Conservation (phyloP, 495 filamentous ascomycete species). For the Aspergillus heteromorphus region DNA sequence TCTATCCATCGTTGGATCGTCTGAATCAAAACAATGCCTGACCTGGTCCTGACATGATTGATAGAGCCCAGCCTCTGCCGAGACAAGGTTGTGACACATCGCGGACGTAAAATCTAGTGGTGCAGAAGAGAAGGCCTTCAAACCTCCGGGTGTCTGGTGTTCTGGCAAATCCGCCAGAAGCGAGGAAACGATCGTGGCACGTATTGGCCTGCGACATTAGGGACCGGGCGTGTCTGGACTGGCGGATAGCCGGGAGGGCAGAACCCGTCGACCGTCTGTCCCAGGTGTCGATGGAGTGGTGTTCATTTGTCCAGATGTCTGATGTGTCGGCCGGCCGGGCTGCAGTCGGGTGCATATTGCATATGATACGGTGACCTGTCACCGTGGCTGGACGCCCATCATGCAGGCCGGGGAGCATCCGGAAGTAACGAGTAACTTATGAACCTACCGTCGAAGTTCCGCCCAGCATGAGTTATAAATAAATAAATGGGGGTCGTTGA, state of each 20-base stretch:
- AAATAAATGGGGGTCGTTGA: not conserved
- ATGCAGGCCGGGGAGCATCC: not conserved
- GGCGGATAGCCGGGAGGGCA: not conserved
- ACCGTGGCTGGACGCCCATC: not conserved
- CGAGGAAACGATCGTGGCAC: not conserved
- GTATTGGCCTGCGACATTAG: not conserved
- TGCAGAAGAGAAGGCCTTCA: not conserved
- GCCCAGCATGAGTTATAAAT: not conserved
- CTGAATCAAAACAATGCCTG: not conserved
- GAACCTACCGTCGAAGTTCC: not conserved
- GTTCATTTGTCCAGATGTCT: not conserved
- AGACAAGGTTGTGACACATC: not conserved
- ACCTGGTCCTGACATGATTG: not conserved
- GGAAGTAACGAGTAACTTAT: constrained; percentile 1
- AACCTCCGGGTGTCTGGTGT: not conserved
- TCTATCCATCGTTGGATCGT: not conserved
- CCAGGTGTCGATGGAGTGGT: not conserved
- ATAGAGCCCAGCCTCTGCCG: not conserved
- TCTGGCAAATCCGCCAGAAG: not conserved
- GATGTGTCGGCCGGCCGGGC: not conserved
- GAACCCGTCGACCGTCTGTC: not conserved
- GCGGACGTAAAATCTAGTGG: not conserved
- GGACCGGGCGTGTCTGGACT: no score
- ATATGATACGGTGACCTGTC: constrained; percentile 2
- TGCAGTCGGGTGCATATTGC: not conserved